Evolutionary conservation across 768 basidiomycete species (phyloP), one percentile per base, ranked within the genome.

Genomic region (Tylopilus rubrobrunneus): DNA sequence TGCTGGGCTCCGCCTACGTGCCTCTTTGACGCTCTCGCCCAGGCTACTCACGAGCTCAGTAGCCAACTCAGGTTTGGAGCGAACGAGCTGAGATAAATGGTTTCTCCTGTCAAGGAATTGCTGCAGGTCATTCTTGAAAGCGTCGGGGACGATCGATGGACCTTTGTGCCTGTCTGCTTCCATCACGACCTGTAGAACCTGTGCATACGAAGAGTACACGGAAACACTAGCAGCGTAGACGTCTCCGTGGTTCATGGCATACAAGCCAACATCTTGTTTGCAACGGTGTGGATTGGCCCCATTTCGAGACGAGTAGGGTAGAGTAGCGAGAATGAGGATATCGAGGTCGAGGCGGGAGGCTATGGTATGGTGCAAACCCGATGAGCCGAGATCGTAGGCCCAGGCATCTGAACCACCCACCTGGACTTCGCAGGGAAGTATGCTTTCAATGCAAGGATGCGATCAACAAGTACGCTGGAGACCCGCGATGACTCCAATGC

Each of bases 341-440:
- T 99, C 98, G 73, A 98, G 78, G 69, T 98, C 87, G 53, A 94
- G 80, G 19, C 86, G 84, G 6, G 94, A 96, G 19, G 94, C 85
- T 51, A 98, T 89, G 63, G 86, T 85, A 62, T 98, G 97, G 69
- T 99, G 96, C 37, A 99, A 76, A 45, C 96, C 97, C 2, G 93
- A 96, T 3, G 92, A 84, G 40, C 96, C 97, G 40, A 98, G 83
- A 71, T 98, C 97, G 68, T 97, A 92, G 0, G 95, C 89, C 97
- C 97, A 98, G 0, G 92, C 89, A 67, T 99, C 97, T 19, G 95
- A 61, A 99, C 88, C 70, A 99, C 98, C 97, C 97, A 99, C 54
- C 90, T 79, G 7, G 91, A 93, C 36, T 76, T 76, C 8, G 84
- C 74, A 40, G 81, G 74, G 61, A 97, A 82, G 60, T 85, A 81